Conservation (phyloP, 305 asterid species). For the Fraxinus baroniana region DNA sequence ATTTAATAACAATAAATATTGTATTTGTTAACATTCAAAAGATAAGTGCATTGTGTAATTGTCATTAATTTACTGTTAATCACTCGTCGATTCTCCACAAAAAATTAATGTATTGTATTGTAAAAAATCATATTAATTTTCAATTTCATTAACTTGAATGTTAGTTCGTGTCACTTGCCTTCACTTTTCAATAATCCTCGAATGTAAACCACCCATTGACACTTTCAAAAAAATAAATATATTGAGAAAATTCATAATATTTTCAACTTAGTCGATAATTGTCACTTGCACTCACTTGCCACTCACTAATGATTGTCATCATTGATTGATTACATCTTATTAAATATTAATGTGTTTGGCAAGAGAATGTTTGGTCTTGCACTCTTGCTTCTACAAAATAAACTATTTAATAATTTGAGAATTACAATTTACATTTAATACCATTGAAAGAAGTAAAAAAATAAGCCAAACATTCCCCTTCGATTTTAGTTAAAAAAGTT, state of each 20-base stretch:
- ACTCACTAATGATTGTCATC: not conserved
- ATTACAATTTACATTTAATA: no score
- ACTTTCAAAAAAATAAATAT: no score
- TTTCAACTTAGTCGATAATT: not conserved
- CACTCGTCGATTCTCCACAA: not conserved
- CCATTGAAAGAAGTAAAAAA: not conserved
- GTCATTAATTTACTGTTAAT: not conserved
- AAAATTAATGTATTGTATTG: not conserved
- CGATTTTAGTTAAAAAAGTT: not conserved
- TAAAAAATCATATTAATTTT: not conserved
- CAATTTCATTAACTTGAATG: not conserved
- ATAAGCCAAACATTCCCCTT: not conserved
- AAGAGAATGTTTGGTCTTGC: not conserved
- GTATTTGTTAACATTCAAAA: not conserved
- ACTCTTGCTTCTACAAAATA: not conserved
- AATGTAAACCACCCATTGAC: not conserved
- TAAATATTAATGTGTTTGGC: not conserved
- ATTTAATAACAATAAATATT: not conserved
- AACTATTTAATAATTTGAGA: no score
- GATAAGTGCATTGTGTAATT: not conserved
- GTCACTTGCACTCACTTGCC: not conserved
- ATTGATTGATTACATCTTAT: not conserved
- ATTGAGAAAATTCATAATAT: not conserved
- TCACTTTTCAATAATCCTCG: not conserved
- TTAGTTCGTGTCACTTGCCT: not conserved